Conservation (phyloP, 768 basidiomycete genomes). For the Lactifluus subvellereus region DNA sequence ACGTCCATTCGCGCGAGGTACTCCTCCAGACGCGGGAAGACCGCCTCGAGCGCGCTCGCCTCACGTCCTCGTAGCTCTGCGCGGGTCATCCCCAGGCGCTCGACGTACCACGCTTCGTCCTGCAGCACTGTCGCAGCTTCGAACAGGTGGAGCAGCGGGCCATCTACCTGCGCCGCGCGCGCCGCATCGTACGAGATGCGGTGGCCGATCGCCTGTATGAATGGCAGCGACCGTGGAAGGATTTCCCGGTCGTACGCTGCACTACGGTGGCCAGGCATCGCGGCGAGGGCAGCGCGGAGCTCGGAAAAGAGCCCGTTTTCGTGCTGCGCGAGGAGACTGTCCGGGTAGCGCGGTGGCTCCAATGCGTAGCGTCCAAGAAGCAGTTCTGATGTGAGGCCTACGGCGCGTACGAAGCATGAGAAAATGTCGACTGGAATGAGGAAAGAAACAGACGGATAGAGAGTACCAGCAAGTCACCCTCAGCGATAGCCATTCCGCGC, state of each 20-base stretch:
- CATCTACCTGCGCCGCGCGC: constrained; percentile 38
- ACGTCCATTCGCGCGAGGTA: constrained; percentile 18
- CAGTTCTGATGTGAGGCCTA: constrained; percentile 54
- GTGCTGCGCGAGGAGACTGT: constrained; percentile 51
- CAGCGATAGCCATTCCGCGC: constrained; percentile 36
- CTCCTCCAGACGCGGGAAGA: constrained; percentile 25
- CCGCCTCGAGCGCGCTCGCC: constrained; percentile 25
- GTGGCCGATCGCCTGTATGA: constrained; percentile 59
- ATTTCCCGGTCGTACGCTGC: constrained; percentile 46
- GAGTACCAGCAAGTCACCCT: constrained; percentile 48
- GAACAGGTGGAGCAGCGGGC: constrained; percentile 50
- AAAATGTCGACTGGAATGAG: constrained; percentile 13
- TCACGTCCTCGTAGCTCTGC: constrained; percentile 36
- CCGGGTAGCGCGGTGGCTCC: constrained; percentile 38
- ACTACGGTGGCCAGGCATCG: constrained; percentile 38
- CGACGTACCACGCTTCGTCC: constrained; percentile 57
- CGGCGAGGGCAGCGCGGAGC: constrained; percentile 19
- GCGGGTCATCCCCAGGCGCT: constrained; percentile 45
- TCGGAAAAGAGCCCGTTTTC: constrained; percentile 33
- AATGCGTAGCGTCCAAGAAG: constrained; percentile 50
- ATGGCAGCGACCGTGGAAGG: constrained; percentile 48
- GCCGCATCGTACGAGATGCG: constrained; percentile 57
- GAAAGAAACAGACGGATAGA: constrained; percentile 41
- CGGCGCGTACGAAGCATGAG: not conserved
- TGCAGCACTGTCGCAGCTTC: constrained; percentile 46